A percentile compares a stretch with the other conserved stretches of the same genome.
Conservation (phyloP, 495 filamentous ascomycete species). For the Rusavskia elegans region DNA sequence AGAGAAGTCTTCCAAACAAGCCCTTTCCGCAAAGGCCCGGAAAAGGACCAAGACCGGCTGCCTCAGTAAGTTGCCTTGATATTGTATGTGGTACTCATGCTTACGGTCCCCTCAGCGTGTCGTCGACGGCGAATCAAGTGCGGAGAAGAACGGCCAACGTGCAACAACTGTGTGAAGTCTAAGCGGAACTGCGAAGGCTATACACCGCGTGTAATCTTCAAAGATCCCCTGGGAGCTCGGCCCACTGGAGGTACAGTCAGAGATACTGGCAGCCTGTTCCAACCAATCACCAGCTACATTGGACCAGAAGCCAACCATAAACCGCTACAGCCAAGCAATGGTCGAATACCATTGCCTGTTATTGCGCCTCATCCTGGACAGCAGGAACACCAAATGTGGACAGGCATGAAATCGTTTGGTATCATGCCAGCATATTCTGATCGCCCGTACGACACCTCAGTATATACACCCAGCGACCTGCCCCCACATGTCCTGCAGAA, state of each 20-base stretch:
- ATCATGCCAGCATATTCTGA: neutral
- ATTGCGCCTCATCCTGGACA: conserved; percentile 9
- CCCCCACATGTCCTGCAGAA: neutral
- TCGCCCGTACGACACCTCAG: neutral
- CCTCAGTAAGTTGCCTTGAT: conserved; percentile 46
- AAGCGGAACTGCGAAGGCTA: conserved; percentile 92
- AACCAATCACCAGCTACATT: conserved; percentile 3
- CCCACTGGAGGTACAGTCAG: conserved; percentile 1
- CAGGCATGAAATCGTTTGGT: neutral
- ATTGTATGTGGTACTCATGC: neutral
- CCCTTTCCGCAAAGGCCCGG: conserved; percentile 20
- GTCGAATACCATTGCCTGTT: neutral
- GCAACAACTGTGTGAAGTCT: conserved; percentile 86
- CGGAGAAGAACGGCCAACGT: conserved; percentile 84
- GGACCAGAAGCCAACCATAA: conserved; percentile 2
- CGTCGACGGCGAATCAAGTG: conserved; percentile 93
- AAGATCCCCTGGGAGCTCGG: conserved; percentile 58
- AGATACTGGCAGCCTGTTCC: conserved; percentile 5
- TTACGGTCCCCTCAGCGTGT: conserved; percentile 44
- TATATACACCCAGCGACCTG: neutral
- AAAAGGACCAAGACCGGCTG: conserved; percentile 95
- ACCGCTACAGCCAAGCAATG: neutral
- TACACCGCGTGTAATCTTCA: conserved; percentile 83
- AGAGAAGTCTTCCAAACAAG: neutral
- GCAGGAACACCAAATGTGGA: neutral